A percentile compares a stretch with the other conserved stretches of the same genome.
Conservation (phyloP, 345 rosid genomes). For the Hibiscus mutabilis region DNA sequence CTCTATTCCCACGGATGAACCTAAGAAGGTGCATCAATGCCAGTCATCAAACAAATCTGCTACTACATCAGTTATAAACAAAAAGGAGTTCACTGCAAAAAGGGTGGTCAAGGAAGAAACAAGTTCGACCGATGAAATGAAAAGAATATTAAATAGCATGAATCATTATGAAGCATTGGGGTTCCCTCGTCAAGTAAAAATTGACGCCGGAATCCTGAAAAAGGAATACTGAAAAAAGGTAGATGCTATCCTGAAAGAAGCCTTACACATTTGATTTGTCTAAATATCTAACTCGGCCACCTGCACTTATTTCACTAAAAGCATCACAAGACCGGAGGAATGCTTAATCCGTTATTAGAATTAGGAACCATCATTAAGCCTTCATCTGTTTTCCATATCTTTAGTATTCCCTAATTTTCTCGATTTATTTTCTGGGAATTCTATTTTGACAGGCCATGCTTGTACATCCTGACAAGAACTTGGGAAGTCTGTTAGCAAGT, state of each 20-base stretch:
- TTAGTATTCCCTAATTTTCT: not conserved
- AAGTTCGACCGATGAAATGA: constrained; percentile 73
- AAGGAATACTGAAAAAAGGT: constrained; percentile 95
- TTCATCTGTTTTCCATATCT: not conserved
- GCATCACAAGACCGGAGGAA: not conserved
- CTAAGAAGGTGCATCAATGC: constrained; percentile 53
- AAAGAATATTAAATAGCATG: constrained; percentile 59
- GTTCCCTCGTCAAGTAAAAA: constrained; percentile 58
- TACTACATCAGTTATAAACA: constrained; percentile 40
- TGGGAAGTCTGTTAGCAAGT: constrained; percentile 89
- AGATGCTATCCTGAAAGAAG: constrained; percentile 6
- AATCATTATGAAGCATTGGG: constrained; percentile 90
- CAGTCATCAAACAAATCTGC: constrained; percentile 57
- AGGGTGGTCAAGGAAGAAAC: constrained; percentile 50
- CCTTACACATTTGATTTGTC: not conserved
- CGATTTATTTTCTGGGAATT: not conserved
- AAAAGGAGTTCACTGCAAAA: constrained; percentile 36
- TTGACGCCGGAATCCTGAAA: constrained; percentile 54
- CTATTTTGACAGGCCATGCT: constrained; percentile 73
- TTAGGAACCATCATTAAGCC: not conserved
- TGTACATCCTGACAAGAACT: constrained; percentile 99
- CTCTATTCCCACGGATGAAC: constrained; percentile 47
- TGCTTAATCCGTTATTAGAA: not conserved
- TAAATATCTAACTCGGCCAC: not conserved
- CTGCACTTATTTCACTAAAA: not conserved